Conservation (phyloP, 2,329 filamentous ascomycete species). For the Dactylellina leptospora region DNA sequence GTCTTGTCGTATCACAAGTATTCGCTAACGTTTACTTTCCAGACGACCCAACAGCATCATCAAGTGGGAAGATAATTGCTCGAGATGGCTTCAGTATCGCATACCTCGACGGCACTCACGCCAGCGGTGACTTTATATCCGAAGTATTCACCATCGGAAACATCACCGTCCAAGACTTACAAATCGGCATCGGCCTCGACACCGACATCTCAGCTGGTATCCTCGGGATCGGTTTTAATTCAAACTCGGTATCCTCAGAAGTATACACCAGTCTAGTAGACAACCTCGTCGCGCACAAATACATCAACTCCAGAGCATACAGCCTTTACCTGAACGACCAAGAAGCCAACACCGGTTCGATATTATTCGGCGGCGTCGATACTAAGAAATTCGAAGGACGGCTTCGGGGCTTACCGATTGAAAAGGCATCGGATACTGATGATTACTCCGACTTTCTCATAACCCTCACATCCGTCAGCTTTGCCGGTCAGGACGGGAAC, state of each 20-base stretch:
- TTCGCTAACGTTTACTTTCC: not conserved
- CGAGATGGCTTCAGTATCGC: slow-evolving; percentile 59
- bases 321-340: slow-evolving; percentile 71
- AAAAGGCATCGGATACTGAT: slow-evolving; percentile 63
- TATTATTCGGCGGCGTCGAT: slow-evolving; percentile 82
- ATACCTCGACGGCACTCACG: slow-evolving; percentile 60
- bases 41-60: slow-evolving; percentile 50
- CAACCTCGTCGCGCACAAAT: slow-evolving; percentile 69
- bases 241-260: slow-evolving; percentile 57
- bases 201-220: slow-evolving; percentile 67
- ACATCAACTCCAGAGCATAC: slow-evolving; percentile 72
- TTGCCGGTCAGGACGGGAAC: slow-evolving; percentile 58
- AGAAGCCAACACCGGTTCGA: slow-evolving; percentile 72
- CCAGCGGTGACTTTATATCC: slow-evolving; percentile 60
- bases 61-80: slow-evolving; percentile 53
- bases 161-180: slow-evolving; percentile 58
- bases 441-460: slow-evolving; percentile 72
- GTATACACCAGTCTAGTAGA: slow-evolving; percentile 72
- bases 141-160: slow-evolving; percentile 59
- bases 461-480: slow-evolving; percentile 70
- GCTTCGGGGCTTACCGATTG: slow-evolving; percentile 74
- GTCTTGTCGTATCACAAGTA: not conserved
- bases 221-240: slow-evolving; percentile 61
- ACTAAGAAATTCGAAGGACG: slow-evolving; percentile 74
- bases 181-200: slow-evolving; percentile 59